Conservation (phyloP, 257 asterid species). For the Rubia yunnanensis region DNA sequence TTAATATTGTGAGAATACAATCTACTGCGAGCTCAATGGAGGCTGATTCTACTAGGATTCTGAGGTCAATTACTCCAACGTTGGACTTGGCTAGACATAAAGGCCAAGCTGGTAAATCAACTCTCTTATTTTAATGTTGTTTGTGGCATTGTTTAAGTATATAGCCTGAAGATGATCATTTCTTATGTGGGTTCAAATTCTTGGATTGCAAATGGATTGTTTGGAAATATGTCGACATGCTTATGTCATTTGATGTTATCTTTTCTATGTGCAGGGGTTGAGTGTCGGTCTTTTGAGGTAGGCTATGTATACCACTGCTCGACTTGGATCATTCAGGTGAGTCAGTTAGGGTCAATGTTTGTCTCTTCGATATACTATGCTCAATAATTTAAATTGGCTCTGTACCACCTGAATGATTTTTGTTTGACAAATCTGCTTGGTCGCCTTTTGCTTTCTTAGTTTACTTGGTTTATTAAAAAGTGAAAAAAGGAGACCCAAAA, state of each 20-base stretch:
- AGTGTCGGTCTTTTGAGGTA: slow-evolving; percentile 95
- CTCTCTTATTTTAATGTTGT: background rate
- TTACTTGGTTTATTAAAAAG: too few species aligned
- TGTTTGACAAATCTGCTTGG: background rate
- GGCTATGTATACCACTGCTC: slow-evolving; percentile 95
- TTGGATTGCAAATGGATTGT: background rate
- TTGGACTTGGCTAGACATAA: too few species aligned
- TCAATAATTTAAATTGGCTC: background rate
- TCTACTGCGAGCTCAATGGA: slow-evolving; percentile 47
- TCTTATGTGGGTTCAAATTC: background rate
- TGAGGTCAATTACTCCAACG: slow-evolving; percentile 75
- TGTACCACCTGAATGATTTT: background rate
- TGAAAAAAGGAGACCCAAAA: too few species aligned
- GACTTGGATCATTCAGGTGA: slow-evolving; percentile 86
- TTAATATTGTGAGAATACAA: slow-evolving; percentile 43
- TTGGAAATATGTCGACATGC: background rate
- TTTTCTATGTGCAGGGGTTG: slow-evolving; percentile 49
- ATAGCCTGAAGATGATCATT: background rate
- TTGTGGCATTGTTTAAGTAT: background rate
- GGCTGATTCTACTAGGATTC: slow-evolving; percentile 53
- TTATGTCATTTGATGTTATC: background rate
- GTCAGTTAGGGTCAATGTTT: slow-evolving; percentile 7
- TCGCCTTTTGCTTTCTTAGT: background rate
- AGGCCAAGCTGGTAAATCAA: too few species aligned
- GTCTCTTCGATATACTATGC: background rate